Base-by-base conservation (phyloP, 164 flowering plant species). In the Stephania japonica region DNA sequence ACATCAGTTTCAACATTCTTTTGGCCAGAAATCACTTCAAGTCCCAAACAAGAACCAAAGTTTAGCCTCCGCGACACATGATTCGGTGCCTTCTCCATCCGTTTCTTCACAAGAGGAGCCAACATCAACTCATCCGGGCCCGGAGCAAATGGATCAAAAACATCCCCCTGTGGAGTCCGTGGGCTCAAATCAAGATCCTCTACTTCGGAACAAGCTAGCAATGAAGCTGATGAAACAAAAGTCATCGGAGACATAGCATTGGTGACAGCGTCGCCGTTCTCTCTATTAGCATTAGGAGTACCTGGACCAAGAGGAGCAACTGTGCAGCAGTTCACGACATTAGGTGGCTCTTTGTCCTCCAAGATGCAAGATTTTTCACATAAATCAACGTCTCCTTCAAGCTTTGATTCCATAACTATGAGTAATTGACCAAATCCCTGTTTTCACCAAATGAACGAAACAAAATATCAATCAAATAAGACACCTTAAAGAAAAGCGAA, bases 71-170 rank as follows among this genome's bases (percentile, higher is more conserved):
- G 78, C 0, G 83, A 79, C 42, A 82, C 77, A 27, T 49, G 77
- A 50, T 61, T 25, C 41, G 77, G 72, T 1, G 83, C 41, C 59
- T 79, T 78, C 44, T 64, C 76, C n/a, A 70, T 4, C 66, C 70
- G 42, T 49, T 84, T 90, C 79, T 76, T 80, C 56, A 75, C 65
- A n/a, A 50, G 67, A n/a, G 97, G 92, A 41, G 97, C 90, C 64
- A 86, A 72, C 10, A 78, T 74, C 72, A 84, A 27, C 68, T 83
- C 84, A 11, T 87, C 90, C 2, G 85, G 89, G 42, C 89, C 90
- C 18, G 93, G 91, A 25, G 93, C 92, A 80, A 89, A 89, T 1
- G 97, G 85, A 68, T 91, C 85, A 66, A 91, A 89, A n/a, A 88
- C 86, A 72, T 72, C 81, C 26, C 76, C 83, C 72, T 73, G 77